Evolutionary conservation across 495 filamentous ascomycete species (phyloP).

Genomic region (Podospora didyma): DNA sequence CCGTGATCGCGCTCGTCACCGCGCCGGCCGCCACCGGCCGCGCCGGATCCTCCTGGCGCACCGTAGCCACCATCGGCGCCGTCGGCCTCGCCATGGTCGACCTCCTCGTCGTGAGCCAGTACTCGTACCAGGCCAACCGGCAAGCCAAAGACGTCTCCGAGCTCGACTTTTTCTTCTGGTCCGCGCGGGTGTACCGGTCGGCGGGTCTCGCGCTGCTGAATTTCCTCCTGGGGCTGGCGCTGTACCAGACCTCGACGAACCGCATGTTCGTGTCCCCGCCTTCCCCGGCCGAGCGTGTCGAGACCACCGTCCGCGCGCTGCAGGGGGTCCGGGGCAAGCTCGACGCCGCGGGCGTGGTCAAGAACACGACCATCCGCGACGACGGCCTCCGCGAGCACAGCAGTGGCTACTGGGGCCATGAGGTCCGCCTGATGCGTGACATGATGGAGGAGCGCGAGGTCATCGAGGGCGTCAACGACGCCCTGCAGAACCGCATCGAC

Average conservation of each 20-base stretch:
- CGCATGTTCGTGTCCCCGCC: slow-evolving; percentile 49
- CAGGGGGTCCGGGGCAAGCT: slow-evolving; percentile 34
- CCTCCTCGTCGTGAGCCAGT: slow-evolving; percentile 52
- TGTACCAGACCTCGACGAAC: slow-evolving; percentile 76
- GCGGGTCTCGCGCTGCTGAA: slow-evolving; percentile 60
- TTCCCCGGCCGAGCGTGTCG: slow-evolving; percentile 45
- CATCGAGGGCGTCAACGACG: slow-evolving; percentile 52
- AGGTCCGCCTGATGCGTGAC: slow-evolving; percentile 51
- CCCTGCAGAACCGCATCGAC: slow-evolving; percentile 48
- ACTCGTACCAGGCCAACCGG: slow-evolving; percentile 58
- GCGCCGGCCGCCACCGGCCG: slow-evolving; percentile 48
- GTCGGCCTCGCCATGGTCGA: slow-evolving; percentile 60
- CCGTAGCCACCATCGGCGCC: slow-evolving; percentile 59
- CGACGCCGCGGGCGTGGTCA: slow-evolving; percentile 49
- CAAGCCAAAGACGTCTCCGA: slow-evolving; percentile 54
- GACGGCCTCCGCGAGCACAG: slow-evolving; percentile 44
- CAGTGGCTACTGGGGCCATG: slow-evolving; percentile 49
- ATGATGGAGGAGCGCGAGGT: slow-evolving; percentile 60
- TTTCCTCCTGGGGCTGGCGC: slow-evolving; percentile 49
- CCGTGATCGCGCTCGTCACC: slow-evolving; percentile 64
- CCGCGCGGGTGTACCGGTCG: slow-evolving; percentile 54
- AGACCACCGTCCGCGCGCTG: slow-evolving; percentile 35
- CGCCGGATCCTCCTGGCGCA: slow-evolving; percentile 63
- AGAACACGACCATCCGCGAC: slow-evolving; percentile 52
- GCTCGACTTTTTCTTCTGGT: slow-evolving; percentile 66